Evolutionary conservation across 2,329 filamentous ascomycete genomes (phyloP).

Genomic region (Colletotrichum euphorbiae): DNA sequence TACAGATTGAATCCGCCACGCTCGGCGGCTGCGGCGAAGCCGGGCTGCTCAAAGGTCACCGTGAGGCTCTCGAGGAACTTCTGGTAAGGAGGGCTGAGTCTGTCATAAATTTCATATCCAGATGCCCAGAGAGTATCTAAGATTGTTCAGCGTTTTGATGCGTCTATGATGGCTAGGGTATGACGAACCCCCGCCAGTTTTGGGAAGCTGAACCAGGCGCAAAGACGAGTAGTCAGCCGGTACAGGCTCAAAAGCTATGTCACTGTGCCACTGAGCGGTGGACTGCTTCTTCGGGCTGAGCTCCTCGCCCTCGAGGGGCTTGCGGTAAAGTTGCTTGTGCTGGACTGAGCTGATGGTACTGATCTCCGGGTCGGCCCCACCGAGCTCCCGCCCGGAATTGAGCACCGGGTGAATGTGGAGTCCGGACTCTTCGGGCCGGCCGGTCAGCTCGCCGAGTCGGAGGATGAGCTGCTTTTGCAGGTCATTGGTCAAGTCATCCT

Average conservation of each 20-base stretch:
- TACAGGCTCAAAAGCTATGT: conserved; percentile 70
- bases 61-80: conserved; percentile 64
- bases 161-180: neutral
- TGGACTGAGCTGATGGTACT: conserved; percentile 69
- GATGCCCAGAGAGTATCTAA: conserved; percentile 71
- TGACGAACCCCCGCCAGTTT: conserved; percentile 58
- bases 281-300: conserved; percentile 50
- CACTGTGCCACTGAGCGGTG: conserved; percentile 56
- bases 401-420: conserved; percentile 71
- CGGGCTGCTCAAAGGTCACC: conserved; percentile 56
- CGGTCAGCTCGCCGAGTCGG: conserved; percentile 68
- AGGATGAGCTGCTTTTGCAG: conserved; percentile 71
- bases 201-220: conserved; percentile 66
- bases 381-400: conserved; percentile 65
- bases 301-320: conserved; percentile 38
- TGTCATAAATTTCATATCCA: conserved; percentile 70
- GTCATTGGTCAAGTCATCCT: conserved; percentile 67
- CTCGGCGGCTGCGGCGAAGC: conserved; percentile 52
- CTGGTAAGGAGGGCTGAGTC: conserved; percentile 62
- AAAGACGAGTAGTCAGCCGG: conserved; percentile 72
- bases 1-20: conserved; percentile 48
- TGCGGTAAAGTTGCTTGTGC: conserved; percentile 53
- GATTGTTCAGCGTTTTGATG: neutral
- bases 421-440: conserved; percentile 66
- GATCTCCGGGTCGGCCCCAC: conserved; percentile 64